Conservation (phyloP, 208 protist genomes). For the Acanthamoeba castellanii region DNA sequence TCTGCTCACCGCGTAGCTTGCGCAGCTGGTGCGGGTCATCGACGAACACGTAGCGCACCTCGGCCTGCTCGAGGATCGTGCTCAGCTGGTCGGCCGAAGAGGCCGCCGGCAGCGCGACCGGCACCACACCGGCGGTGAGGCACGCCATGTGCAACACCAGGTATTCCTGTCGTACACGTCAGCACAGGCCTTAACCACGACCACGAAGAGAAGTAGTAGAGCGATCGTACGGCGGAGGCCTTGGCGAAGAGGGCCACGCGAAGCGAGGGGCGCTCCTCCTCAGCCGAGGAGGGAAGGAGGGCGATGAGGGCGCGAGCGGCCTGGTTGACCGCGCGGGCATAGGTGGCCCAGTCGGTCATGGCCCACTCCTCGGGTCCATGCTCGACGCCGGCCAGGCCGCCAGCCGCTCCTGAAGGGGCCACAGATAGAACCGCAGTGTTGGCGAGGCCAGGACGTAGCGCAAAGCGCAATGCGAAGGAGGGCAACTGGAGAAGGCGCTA, state of each 20-base stretch:
- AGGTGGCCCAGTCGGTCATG: not conserved
- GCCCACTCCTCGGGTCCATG: not conserved
- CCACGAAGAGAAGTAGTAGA: too few relatives aligned
- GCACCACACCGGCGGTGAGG: not conserved
- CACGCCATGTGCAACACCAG: slow-evolving; percentile 27
- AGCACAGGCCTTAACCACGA: not conserved
- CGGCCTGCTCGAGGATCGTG: not conserved
- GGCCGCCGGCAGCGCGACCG: not conserved
- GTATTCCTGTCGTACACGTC: not conserved
- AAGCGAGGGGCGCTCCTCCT: not conserved
- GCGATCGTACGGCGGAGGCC: not conserved
- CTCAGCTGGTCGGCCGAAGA: not conserved
- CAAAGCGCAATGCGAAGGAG: too few relatives aligned
- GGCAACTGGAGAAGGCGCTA: not conserved
- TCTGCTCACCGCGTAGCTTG: not conserved
- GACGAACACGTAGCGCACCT: slow-evolving; percentile 4
- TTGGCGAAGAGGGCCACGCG: slow-evolving; percentile 23
- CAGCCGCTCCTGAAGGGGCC: not conserved
- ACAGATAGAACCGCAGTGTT: not conserved
- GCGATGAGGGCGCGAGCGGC: not conserved
- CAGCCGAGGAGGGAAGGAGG: not conserved
- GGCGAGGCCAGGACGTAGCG: not conserved
- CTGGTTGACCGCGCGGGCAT: not conserved
- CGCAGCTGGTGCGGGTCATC: not conserved
- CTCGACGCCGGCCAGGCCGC: not conserved